phyloP scores from a whole-genome alignment of 257 asterid genomes.

The Nicotiana benthamiana region DNA sequence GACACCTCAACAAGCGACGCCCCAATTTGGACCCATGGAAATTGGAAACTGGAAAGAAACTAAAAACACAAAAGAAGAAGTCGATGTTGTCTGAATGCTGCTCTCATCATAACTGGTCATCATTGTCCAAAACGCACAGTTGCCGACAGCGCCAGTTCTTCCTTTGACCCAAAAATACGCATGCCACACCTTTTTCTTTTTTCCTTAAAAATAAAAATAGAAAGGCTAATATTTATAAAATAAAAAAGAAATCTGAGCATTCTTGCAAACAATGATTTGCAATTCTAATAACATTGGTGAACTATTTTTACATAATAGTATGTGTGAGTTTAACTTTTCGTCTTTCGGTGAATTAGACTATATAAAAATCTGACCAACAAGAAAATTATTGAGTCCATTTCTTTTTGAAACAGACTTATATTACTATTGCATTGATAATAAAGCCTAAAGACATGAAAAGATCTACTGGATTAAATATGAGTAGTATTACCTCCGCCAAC shows the following conservation, averaged over 20 bases:
- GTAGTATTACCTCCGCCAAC: too few relatives aligned
- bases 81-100: background rate
- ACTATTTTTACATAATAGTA: background rate
- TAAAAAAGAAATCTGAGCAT: background rate
- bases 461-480: background rate
- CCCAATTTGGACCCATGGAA: background rate
- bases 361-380: too few relatives aligned
- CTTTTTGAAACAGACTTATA: background rate
- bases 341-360: too few relatives aligned
- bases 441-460: background rate
- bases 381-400: background rate
- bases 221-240: background rate
- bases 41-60: background rate
- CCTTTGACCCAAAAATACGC: background rate
- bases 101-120: background rate
- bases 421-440: too few relatives aligned
- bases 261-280: background rate
- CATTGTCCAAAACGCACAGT: background rate
- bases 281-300: background rate
- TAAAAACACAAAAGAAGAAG: background rate
- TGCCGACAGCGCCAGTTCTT: constrained; percentile 3
- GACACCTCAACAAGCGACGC: constrained; percentile 4
- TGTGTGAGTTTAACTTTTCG: background rate
- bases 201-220: background rate
- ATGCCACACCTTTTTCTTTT: background rate